Conservation (phyloP, 768 basidiomycete genomes). For the Lactifluus echinatus region DNA sequence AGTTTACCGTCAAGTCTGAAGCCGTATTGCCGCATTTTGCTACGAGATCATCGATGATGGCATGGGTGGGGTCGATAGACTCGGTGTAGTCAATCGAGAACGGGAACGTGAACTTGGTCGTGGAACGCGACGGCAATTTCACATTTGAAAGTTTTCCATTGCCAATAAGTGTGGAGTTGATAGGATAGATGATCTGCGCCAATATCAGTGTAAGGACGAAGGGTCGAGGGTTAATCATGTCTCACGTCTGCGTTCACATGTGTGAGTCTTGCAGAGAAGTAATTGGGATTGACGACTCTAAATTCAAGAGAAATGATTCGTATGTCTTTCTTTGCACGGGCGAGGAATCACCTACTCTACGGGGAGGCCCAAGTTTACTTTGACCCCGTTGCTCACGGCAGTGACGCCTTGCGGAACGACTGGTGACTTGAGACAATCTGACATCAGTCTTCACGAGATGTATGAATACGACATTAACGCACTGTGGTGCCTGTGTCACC, state of each 20-base stretch:
- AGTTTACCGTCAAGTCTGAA: slow-evolving; percentile 50
- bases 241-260: slow-evolving; percentile 54
- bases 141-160: slow-evolving; percentile 43
- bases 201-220: neutral
- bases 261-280: slow-evolving; percentile 59
- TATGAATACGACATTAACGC: slow-evolving; percentile 33
- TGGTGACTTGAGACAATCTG: neutral
- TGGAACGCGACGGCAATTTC: slow-evolving; percentile 37
- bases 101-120: slow-evolving; percentile 68
- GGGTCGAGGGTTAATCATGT: neutral
- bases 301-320: slow-evolving; percentile 12
- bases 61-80: slow-evolving; percentile 40
- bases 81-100: slow-evolving; percentile 58
- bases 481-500: slow-evolving; percentile 32
- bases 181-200: slow-evolving; percentile 62
- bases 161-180: slow-evolving; percentile 61
- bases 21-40: slow-evolving; percentile 44
- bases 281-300: slow-evolving; percentile 78
- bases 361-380: slow-evolving; percentile 15
- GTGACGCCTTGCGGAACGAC: slow-evolving; percentile 3
- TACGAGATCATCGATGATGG: slow-evolving; percentile 54
- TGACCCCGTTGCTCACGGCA: slow-evolving; percentile 5
- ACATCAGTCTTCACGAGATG: neutral
- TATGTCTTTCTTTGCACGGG: neutral
- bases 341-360: slow-evolving; percentile 15